Base-by-base conservation (phyloP, 2,329 filamentous ascomycete genomes). In the Verticillium albo-atrum region DNA sequence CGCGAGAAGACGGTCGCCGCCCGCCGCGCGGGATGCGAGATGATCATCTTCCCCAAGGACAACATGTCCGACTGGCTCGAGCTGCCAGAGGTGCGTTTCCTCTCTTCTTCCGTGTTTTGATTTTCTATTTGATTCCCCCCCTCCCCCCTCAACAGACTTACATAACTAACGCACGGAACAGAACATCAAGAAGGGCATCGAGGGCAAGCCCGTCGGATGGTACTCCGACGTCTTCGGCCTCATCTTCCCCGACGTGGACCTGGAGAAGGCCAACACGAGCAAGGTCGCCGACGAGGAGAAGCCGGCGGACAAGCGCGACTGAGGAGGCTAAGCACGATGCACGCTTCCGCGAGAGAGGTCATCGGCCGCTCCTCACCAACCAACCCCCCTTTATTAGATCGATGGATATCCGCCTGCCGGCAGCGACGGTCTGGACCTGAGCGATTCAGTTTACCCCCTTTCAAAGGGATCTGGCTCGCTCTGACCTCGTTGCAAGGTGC, bases 61-160 rank as follows among this genome's bases (percentile, higher is more conserved):
- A 97, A 97, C 75, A 87, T 90, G 82, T 95, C 91, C 59, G 95
- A 99, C 80, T 99, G 95, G 96, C 79, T 97, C 56, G 95, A 99
- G 76, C 82, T 99, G 67, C 95, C 96, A 58, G 89, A 97, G 83
- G 95, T 97, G 84, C 75, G 91, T 83, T 54, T 61, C 32, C 30
- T 59, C 20, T 15, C n/a, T 58, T 20, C 4, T 20, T 42, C 3
- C 25, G 42, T 23, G 20, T 26, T 32, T 20, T 28, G n/a, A n/a
- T n/a, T n/a, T n/a, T n/a, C n/a, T n/a, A n/a, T n/a, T n/a, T n/a
- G n/a, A n/a, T n/a, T n/a, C n/a, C n/a, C n/a, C n/a, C n/a, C n/a
- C n/a, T n/a, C n/a, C 27, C 30, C 9, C 30, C 20, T 28, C 23
- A 3, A n/a, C 10, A 26, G 17, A n/a, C n/a, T n/a, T n/a, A n/a